These are phyloP conservation scores for Aspergillus cristatus DNA, from an alignment of 495 filamentous ascomycete species.

Conservation along the genomic window DNA sequence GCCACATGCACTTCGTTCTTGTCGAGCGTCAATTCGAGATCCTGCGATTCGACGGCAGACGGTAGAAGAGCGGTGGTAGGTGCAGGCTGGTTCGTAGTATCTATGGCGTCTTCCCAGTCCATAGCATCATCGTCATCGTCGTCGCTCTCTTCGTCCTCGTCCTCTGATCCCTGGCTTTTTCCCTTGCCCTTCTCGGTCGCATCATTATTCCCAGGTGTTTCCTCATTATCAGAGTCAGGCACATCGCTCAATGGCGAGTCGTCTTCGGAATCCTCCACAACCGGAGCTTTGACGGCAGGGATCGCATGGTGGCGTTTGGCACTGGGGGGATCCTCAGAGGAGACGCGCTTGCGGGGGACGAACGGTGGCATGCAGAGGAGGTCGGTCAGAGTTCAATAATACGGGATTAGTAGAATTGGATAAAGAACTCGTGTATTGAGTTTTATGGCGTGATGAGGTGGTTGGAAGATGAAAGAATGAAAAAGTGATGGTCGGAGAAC, in stretches of 20 bases:
- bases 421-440: too few relatives aligned
- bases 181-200: too few relatives aligned
- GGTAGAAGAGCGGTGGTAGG: constrained; percentile 17
- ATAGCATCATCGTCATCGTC: constrained; percentile 60
- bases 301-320: constrained; percentile 46
- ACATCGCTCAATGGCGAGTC: constrained; percentile 58
- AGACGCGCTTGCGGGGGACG: constrained; percentile 40
- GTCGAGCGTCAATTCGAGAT: constrained; percentile 70
- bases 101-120: constrained; percentile 83
- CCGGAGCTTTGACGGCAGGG: constrained; percentile 30
- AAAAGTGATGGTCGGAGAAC: background rate
- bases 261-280: constrained; percentile 41
- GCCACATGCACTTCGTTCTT: constrained; percentile 46
- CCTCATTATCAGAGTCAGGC: constrained; percentile 18
- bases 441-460: too few relatives aligned
- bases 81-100: constrained; percentile 21
- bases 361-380: constrained; percentile 42
- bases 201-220: background rate
- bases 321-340: constrained; percentile 57
- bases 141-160: constrained; percentile 43
- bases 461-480: background rate
- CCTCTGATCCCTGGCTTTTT: too few relatives aligned
- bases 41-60: constrained; percentile 28
- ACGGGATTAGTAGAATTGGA: too few relatives aligned
- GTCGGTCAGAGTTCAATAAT: background rate